Evolutionary conservation across 2,329 filamentous ascomycete species (phyloP), one percentile per base, ranked within the genome.

Genomic region (Sporothrix inflata): DNA sequence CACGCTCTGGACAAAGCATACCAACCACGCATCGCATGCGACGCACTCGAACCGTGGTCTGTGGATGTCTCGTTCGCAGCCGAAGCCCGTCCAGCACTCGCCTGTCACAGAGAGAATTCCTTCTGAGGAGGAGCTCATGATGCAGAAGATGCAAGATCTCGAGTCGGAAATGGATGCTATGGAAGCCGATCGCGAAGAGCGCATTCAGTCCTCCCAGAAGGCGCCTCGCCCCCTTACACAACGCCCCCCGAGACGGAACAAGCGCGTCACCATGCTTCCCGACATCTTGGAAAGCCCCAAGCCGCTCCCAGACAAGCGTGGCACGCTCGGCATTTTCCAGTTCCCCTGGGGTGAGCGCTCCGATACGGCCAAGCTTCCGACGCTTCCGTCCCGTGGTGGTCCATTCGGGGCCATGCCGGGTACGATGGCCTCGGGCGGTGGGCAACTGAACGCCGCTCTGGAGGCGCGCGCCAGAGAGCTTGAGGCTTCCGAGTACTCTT

Each of bases 311-410:
- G 82, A 89, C 77, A 88, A 86, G 79, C 83, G 85, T 55, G 87
- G 84, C 14, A 90, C 88, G 12, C 83, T 91, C 21, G 89, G 88
- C 5, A 87, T 91, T 76, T 91, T 90, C 81, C 87, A 89, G 76
- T 90, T 90, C 75, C 88, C 89, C 2, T 90, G 88, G 87, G 89
- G 89, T 16, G 88, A 90, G 79, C 86, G 81, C 76, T 90, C 88
- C 24, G 88, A 90, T 78, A 84, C 83, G 70, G 85, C 85, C 11
- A 85, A 82, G 74, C 78, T 80, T 71, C 79, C 69, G 5, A 40
- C 53, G 3, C 53, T 27, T 42, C 42, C 45, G 19, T 30, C 19
- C 16, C 16, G 70, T 11, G 24, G 34, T 14, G 42, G 16, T 14
- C 38, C 70, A 79, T 80, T 81, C 70, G 83, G 82, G 79, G 81